Evolutionary conservation across 192 early-diverging fungal genomes (phyloP).

Genomic region (Coemansia sp.): DNA sequence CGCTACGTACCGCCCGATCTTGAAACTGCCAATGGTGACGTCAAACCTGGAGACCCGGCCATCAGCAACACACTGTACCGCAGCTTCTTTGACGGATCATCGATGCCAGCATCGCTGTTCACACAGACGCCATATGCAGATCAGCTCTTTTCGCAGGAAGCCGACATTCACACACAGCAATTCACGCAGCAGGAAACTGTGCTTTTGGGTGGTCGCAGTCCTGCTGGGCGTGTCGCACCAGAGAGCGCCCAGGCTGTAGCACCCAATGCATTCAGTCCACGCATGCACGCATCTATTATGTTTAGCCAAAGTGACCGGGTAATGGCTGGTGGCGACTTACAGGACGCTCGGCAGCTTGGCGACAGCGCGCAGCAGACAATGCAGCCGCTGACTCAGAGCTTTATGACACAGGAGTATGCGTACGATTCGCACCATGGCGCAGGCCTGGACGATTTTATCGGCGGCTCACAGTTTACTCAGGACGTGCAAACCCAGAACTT

Average conservation of each 20-base stretch:
- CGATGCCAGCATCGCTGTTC: slow-evolving; percentile 17
- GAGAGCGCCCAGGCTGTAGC: not conserved
- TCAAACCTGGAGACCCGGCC: not conserved
- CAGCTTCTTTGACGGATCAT: slow-evolving; percentile 18
- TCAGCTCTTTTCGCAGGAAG: slow-evolving; percentile 44
- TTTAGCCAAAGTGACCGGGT: slow-evolving; percentile 52
- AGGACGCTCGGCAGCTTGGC: not conserved
- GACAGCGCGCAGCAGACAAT: not conserved
- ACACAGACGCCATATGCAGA: slow-evolving; percentile 37
- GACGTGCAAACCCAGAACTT: slow-evolving; percentile 39
- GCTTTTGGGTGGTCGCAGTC: slow-evolving; percentile 12
- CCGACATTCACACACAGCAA: slow-evolving; percentile 34
- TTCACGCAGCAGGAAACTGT: slow-evolving; percentile 49
- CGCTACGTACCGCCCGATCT: slow-evolving; percentile 53
- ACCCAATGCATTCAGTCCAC: slow-evolving; percentile 34
- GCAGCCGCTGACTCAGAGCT: slow-evolving; percentile 34
- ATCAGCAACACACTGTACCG: slow-evolving; percentile 29
- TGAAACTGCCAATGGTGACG: slow-evolving; percentile 5
- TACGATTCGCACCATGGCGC: slow-evolving; percentile 11
- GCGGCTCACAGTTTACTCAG: slow-evolving; percentile 24
- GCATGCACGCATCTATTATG: slow-evolving; percentile 52
- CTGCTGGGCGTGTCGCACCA: not conserved
- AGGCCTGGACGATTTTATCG: slow-evolving; percentile 4
- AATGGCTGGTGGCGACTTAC: slow-evolving; percentile 12
- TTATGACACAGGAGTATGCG: slow-evolving; percentile 34